Conservation (phyloP, 192 early-diverging fungal genomes). For the Podila minutissima region DNA sequence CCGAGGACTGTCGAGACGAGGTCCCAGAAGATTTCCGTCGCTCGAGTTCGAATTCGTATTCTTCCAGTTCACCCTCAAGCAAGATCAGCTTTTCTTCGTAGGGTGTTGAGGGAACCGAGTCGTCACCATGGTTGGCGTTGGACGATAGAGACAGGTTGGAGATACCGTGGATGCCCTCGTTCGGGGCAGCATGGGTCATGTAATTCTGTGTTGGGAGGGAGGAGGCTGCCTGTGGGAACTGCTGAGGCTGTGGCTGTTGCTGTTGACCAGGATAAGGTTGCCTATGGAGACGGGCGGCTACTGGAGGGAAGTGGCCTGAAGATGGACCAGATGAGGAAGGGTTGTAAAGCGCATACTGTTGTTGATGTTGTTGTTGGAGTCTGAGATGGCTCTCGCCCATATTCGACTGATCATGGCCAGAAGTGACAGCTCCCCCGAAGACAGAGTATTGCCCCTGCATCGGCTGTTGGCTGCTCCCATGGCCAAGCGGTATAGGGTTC, state of each 20-base stretch:
- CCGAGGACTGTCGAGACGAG: neutral
- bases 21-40: conserved; percentile 8
- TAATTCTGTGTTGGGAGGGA: neutral
- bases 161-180: neutral
- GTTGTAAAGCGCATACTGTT: conserved; percentile 7
- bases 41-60: conserved; percentile 23
- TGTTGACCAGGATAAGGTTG: neutral
- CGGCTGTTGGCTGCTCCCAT: neutral
- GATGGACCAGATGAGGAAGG: conserved; percentile 11
- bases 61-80: conserved; percentile 36
- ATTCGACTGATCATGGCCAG: neutral
- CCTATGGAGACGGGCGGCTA: neutral
- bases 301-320: conserved; percentile 7
- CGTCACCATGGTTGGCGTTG: neutral
- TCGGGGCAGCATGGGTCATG: neutral
- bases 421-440: conserved; percentile 1
- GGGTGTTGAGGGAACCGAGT: neutral
- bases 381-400: neutral
- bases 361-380: conserved; percentile 9
- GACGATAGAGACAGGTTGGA: neutral
- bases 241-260: neutral
- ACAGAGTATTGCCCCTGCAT: conserved; percentile 7
- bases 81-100: conserved; percentile 37
- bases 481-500: conserved; percentile 21
- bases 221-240: neutral